Percentiles rank a stretch among this genome's conserved stretches.
phyloP scores from a whole-genome alignment of 225 moss, liverwort and hornwort genomes.

The Polytrichum formosum region DNA sequence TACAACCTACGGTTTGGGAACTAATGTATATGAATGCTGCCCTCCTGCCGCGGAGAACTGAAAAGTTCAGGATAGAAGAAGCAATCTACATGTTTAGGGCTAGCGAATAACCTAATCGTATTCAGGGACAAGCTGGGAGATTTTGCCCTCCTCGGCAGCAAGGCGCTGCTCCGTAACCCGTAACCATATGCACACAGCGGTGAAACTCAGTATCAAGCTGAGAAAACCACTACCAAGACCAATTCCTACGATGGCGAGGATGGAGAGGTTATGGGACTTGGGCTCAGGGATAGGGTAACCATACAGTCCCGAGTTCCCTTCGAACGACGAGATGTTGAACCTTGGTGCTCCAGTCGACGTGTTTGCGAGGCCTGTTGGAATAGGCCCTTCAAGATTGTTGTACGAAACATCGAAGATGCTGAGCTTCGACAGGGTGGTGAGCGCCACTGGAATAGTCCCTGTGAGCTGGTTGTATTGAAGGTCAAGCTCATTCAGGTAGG shows the following conservation, averaged over 20 bases:
- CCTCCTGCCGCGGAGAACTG: too few relatives aligned
- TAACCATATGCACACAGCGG: conserved; percentile 87
- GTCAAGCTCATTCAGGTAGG: conserved; percentile 63
- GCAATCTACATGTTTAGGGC: too few relatives aligned
- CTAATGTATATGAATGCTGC: too few relatives aligned
- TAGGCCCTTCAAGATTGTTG: conserved; percentile 64
- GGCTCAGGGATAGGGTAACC: conserved; percentile 69
- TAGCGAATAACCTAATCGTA: conserved; percentile 27
- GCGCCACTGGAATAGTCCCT: conserved; percentile 44
- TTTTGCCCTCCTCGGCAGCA: conserved; percentile 96
- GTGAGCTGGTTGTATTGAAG: conserved; percentile 57
- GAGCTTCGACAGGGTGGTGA: conserved; percentile 62
- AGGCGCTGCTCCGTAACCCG: conserved; percentile 82
- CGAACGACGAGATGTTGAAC: conserved; percentile 73
- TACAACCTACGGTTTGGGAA: too few relatives aligned
- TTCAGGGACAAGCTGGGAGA: conserved; percentile 89
- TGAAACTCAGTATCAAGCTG: conserved; percentile 83
- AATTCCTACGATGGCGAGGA: conserved; percentile 90
- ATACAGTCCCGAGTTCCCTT: conserved; percentile 56
- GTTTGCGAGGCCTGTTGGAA: conserved; percentile 64
- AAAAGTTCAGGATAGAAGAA: too few relatives aligned
- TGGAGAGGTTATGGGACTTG: conserved; percentile 42
- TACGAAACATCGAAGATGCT: conserved; percentile 64
- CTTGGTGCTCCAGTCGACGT: conserved; percentile 56
- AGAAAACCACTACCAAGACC: conserved; percentile 87